Conservation (phyloP, 257 asterid genomes). For the Solanum sitiens region DNA sequence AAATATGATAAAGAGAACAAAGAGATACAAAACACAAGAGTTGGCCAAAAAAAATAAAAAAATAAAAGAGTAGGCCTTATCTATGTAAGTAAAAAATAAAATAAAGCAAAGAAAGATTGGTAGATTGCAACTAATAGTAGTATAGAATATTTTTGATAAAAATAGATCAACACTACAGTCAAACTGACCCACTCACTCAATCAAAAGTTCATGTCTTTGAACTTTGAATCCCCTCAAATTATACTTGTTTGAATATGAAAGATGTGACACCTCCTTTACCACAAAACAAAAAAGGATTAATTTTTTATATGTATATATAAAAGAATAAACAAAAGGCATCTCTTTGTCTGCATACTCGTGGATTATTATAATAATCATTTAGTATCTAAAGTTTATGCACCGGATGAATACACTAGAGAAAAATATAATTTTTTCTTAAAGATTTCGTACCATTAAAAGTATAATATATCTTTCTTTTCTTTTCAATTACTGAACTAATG, state of each 20-base stretch:
- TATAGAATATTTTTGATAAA: constrained; percentile 1
- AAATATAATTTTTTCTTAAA: too few species aligned
- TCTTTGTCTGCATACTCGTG: neutral
- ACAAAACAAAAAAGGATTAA: neutral
- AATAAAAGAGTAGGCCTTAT: neutral
- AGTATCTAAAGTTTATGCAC: neutral
- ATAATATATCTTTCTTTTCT: neutral
- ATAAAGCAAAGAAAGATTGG: neutral
- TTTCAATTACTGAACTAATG: neutral
- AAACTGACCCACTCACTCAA: constrained; percentile 1
- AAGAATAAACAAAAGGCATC: neutral
- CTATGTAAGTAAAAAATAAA: neutral
- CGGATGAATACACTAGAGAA: accelerated
- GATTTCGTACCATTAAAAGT: too few species aligned
- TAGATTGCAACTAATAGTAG: neutral
- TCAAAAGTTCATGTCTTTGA: neutral
- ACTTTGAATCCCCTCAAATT: neutral
- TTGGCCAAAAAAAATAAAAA: neutral
- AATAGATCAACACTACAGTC: constrained; percentile 1
- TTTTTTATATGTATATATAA: accelerated
- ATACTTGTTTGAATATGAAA: neutral
- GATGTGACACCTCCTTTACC: neutral
- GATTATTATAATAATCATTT: neutral
- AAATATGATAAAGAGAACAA: neutral
- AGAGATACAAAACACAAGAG: constrained; percentile 2